Evolutionary conservation across 805 yeast genomes (phyloP), one percentile per base, ranked within the genome.

Genomic region (Tetrapisispora arboricola): DNA sequence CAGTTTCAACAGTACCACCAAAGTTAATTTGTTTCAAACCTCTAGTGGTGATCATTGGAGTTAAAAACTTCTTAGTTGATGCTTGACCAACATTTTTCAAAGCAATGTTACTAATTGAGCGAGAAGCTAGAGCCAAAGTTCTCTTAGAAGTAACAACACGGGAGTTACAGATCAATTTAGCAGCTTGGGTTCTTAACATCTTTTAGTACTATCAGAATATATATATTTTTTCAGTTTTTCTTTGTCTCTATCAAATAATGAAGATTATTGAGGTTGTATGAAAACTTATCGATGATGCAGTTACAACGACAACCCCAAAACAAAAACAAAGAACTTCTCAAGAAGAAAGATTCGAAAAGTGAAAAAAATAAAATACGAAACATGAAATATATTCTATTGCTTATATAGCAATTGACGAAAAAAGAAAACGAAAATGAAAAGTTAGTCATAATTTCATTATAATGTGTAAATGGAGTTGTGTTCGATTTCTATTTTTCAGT

Each of bases 11-110:
- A 55, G 79, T 76, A 71, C 96, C 96, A 67, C 86, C 96, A 62
- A 92, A 92, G 80, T 86, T 85, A 74, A 92, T 92, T 72, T 84
- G 78, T 78, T 92, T 87, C 63, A 90, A 66, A 72, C 97, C 97
- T 72, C 98, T 85, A 57, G 74, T 68, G 55, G 80, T 79, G 53
- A 71, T 61, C 60, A 73, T 66, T 62, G 73, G 63, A 41, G 54
- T 59, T 67, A 62, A 54, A 30, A 50, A 48, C 32, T 75, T 71
- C 55, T 73, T 66, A 46, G 71, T 59, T 52, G 74, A 66, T 44
- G 78, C 66, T 8, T 22, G 17, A 20, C 8, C 8, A 52, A 82
- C 68, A 73, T 87, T 76, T 61, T 72, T 73, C 55, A 77, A 67
- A 47, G 76, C 67, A 40, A 58, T 44, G 44, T 68, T 64, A 18